Percentiles rank a stretch among this genome's conserved stretches.
phyloP scores from a whole-genome alignment of 208 protist genomes.

The Wallacemonas sp. region DNA sequence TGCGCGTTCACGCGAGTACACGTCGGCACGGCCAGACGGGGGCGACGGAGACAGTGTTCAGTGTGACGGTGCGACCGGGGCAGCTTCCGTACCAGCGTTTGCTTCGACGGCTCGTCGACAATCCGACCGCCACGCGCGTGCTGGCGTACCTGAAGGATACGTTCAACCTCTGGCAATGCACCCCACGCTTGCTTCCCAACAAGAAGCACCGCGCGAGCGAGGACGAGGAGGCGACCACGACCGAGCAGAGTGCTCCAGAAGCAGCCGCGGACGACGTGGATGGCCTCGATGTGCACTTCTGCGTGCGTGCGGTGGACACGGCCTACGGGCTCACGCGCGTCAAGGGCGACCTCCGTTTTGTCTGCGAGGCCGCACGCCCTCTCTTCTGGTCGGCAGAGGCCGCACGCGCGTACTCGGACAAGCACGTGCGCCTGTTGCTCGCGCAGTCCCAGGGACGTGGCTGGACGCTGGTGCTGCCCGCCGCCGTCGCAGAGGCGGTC shows the following conservation, averaged over 20 bases:
- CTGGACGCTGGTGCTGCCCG: constrained; percentile 57
- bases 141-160: constrained; percentile 46
- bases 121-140: constrained; percentile 49
- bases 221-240: constrained; percentile 1
- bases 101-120: constrained; percentile 38
- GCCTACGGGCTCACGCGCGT: constrained; percentile 38
- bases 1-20: too few relatives aligned
- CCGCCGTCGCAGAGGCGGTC: constrained; percentile 35
- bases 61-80: neutral
- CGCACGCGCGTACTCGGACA: neutral
- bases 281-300: constrained; percentile 32
- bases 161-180: constrained; percentile 41
- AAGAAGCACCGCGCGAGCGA: neutral
- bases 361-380: constrained; percentile 17
- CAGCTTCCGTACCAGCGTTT: neutral
- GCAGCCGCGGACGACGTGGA: neutral
- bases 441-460: neutral
- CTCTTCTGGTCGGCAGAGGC: constrained; percentile 17
- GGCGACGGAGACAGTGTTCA: neutral
- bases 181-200: too few relatives aligned
- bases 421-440: constrained; percentile 2
- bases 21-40: neutral
- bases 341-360: constrained; percentile 27
- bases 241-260: neutral
- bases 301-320: constrained; percentile 26